Evolutionary conservation across 2,329 filamentous ascomycete species (phyloP).

Genomic region (Zelopaecilomyces penicillatus): DNA sequence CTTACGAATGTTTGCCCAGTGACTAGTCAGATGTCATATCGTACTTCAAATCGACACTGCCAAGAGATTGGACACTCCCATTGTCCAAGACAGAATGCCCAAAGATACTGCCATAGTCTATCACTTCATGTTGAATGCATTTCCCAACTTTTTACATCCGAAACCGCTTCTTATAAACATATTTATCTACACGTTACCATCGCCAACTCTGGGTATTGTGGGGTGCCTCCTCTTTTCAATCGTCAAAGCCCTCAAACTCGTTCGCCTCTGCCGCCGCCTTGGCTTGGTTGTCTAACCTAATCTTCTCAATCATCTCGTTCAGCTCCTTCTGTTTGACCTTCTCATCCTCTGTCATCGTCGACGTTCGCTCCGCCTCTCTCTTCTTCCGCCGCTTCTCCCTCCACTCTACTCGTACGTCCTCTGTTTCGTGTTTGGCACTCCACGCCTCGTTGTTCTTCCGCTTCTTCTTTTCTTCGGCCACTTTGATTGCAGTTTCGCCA

Average conservation of each 20-base stretch:
- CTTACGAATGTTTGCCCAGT: too few species aligned
- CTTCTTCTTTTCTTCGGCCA: slow-evolving; percentile 43
- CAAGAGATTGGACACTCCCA: too few species aligned
- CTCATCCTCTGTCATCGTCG: slow-evolving; percentile 63
- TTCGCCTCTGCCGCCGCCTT: slow-evolving; percentile 34
- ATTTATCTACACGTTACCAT: too few species aligned
- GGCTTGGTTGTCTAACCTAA: slow-evolving; percentile 49
- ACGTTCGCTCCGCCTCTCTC: slow-evolving; percentile 53
- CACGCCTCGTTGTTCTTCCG: slow-evolving; percentile 59
- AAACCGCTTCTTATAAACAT: too few species aligned
- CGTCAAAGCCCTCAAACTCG: slow-evolving; percentile 53
- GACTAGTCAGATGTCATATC: too few species aligned
- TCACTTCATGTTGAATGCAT: too few species aligned
- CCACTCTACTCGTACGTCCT: slow-evolving; percentile 52
- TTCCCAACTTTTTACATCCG: not conserved
- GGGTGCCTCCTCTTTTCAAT: slow-evolving; percentile 26
- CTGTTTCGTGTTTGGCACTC: slow-evolving; percentile 62
- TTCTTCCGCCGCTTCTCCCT: slow-evolving; percentile 57
- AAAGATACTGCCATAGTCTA: too few species aligned
- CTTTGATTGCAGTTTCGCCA: slow-evolving; percentile 28
- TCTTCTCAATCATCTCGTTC: slow-evolving; percentile 53
- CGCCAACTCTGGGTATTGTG: not conserved
- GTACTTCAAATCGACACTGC: too few species aligned
- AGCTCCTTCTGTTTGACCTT: slow-evolving; percentile 55
- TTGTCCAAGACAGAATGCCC: too few species aligned